Evolutionary conservation across 1,284 basidiomycete species (phyloP), one percentile per base, ranked within the genome.

Genomic region (Pseudozyma sp.): DNA sequence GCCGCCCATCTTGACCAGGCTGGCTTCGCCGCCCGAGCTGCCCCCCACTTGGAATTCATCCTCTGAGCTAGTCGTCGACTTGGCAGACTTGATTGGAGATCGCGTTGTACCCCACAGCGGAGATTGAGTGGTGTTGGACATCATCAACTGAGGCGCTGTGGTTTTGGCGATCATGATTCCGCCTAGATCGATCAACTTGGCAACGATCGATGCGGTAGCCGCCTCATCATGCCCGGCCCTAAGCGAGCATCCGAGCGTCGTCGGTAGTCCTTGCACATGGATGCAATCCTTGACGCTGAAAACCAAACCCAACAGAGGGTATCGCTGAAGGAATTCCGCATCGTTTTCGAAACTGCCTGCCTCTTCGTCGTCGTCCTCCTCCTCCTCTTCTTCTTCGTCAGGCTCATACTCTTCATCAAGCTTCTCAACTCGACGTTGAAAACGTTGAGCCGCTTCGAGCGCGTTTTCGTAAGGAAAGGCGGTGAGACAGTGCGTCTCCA

Each of bases 221-320:
- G 38, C 16, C 14, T 62, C 59, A 2, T 25, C 7, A 3, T 60
- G 44, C 3, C n/a, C 49, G 12, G 62, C 62, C 18, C 77, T 61
- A 14, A 52, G 53, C 12, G 73, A 63, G 38, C 73, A 74, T 7
- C 79, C 79, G 5, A 77, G 34, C 7, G 78, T 70, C 2, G 66
- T 75, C 0, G 72, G 53, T 0, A 48, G 25, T 10, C 71, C 77
- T 35, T 59, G 0, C 16, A 78, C 55, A n/a, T 68, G 55, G 18
- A 79, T 68, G 49, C 79, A 79, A 36, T 74, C 77, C 54, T 80
- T 79, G 42, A 79, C 66, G 48, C 73, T 76, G 21, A 79, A 66
- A 21, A 77, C 69, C 0, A 79, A 45, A 1, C 74, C 76, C 2
- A 65, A 44, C 2, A 79, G 56, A 3, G 66, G 69, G 9, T 43